A percentile compares a stretch with the other conserved stretches of the same genome.
These are phyloP conservation scores for Nephromyces sp. DNA, from an alignment of 169 alveolate genomes.

Conservation along the genomic window DNA sequence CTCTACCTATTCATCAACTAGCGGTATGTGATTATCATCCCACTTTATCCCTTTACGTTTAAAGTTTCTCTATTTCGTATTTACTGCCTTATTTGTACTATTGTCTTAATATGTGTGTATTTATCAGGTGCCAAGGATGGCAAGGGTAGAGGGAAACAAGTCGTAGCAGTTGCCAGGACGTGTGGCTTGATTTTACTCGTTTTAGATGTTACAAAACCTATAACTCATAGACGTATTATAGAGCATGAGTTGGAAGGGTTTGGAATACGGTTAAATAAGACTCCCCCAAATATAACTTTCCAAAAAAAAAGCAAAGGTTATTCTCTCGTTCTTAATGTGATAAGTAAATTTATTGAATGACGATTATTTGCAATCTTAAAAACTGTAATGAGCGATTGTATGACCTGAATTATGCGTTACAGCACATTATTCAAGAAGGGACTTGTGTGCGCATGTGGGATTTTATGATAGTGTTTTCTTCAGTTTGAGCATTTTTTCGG, in stretches of 20 bases:
- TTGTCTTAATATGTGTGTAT: not conserved
- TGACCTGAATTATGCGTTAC: no score
- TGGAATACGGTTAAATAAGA: slow-evolving; percentile 89
- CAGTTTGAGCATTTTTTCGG: no score
- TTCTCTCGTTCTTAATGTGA: not conserved
- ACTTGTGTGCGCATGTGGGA: no score
- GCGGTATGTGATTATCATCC: no score
- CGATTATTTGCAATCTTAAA: no score
- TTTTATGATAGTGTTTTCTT: no score
- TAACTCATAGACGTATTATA: slow-evolving; percentile 80
- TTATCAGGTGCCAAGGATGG: slow-evolving; percentile 94
- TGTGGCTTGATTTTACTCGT: slow-evolving; percentile 86
- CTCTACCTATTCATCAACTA: no score
- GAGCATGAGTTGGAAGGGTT: slow-evolving; percentile 92
- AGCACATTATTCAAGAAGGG: no score
- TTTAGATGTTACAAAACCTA: slow-evolving; percentile 85
- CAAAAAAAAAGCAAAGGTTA: slow-evolving; percentile 14
- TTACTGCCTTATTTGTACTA: not conserved
- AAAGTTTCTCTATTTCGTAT: no score
- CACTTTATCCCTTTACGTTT: no score
- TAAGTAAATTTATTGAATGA: no score
- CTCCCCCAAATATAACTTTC: slow-evolving; percentile 70
- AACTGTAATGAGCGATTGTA: no score
- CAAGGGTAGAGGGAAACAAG: slow-evolving; percentile 95
- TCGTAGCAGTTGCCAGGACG: slow-evolving; percentile 94